Base-by-base conservation (phyloP, 2,329 filamentous ascomycete species). In the Alternaria burnsii region DNA sequence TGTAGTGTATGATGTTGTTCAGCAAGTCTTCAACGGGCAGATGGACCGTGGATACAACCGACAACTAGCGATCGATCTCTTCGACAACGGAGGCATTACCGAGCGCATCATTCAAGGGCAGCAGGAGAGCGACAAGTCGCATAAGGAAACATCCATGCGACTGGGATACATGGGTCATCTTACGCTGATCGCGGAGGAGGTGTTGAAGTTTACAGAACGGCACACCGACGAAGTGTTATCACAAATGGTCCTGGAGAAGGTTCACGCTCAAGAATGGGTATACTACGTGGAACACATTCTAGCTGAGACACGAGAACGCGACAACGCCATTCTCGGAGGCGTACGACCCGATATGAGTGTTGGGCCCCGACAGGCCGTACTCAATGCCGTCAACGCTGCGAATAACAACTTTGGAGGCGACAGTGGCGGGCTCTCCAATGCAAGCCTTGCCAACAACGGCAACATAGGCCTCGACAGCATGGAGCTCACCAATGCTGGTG, bases 111-210 rank as follows among this genome's bases (percentile, higher is more conserved):
- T 98, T 70, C 89, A 94, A 68, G 95, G 95, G 46, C 95, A 99
- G 79, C 86, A 87, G 63, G 88, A 89, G 48, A 97, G 93, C 69
- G 94, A 98, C 72, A 89, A 92, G 76, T 92, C 93, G 0, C 93
- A 98, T 78, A 83, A 86, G 60, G 88, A 91, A 74, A 92, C 88
- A 66, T 93, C 92, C 78, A 97, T 97, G 79, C 90, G 95, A 50
- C 89, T 98, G 78, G 95, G 95, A 41, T 99, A 98, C 81, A 99
- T 99, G 94, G 95, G 95, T 3, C 95, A 99, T 78, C 84, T 99
- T 52, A 99, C 95, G 0, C 86, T 99, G 28, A 97, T 99, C 61
- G 94, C 95, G 30, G 95, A 99, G 79, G 95, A 99, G 79, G 95
- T 99, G 18, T 93, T 98, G 75, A 99, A 98, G 80, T 98, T 99